These are phyloP conservation scores for Rheum nobile DNA, from an alignment of 148 eudicot genomes.

Conservation along the genomic window DNA sequence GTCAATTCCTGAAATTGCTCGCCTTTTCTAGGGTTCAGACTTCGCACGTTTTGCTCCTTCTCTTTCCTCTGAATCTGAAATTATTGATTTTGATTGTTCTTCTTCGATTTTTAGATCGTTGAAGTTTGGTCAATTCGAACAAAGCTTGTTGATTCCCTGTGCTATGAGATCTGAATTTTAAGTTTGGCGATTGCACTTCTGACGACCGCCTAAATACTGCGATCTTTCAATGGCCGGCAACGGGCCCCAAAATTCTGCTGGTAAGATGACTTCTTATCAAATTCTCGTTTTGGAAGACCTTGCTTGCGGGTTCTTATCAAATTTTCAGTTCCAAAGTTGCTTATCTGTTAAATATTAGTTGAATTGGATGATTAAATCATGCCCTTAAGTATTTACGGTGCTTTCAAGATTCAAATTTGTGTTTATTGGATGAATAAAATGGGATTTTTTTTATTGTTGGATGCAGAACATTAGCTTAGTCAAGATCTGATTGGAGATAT, in stretches of 20 bases:
- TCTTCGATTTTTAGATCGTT: background rate
- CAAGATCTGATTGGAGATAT: background rate
- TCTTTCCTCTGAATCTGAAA: background rate
- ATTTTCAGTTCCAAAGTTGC: background rate
- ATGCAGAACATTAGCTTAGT: background rate
- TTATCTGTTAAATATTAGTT: background rate
- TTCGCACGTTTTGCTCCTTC: background rate
- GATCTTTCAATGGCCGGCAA: background rate
- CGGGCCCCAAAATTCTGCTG: constrained; percentile 4
- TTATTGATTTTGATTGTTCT: background rate
- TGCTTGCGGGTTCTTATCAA: background rate
- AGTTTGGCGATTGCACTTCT: background rate
- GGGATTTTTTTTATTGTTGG: background rate
- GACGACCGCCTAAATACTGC: background rate
- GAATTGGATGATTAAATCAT: background rate
- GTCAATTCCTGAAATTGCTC: background rate
- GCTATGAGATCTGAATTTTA: background rate
- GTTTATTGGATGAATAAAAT: background rate
- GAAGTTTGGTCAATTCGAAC: background rate
- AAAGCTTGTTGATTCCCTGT: background rate
- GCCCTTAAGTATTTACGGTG: background rate
- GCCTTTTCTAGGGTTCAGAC: background rate
- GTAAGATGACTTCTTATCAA: background rate
- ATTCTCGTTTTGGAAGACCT: background rate
- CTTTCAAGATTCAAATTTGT: background rate